Percentiles rank a stretch among this genome's conserved stretches.
Conservation (phyloP, 2,329 filamentous ascomycete species). For the Cladophialophora psammophila region DNA sequence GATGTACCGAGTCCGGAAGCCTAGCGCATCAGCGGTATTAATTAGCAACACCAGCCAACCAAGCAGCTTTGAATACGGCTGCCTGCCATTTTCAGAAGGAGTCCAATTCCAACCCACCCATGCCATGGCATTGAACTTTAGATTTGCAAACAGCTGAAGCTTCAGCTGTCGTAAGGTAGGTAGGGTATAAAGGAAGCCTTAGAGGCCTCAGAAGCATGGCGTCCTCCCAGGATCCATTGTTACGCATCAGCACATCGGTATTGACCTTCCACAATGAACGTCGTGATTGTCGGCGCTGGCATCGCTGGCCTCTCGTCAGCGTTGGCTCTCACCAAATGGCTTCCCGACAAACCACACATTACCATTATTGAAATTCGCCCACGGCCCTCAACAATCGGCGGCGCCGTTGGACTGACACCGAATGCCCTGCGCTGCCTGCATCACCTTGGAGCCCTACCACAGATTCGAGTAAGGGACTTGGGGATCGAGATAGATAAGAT, state of each 20-base stretch:
- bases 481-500: conserved; percentile 58
- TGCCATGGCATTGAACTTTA: neutral
- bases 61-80: conserved; percentile 16
- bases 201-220: neutral
- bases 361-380: conserved; percentile 44
- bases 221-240: neutral
- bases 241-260: neutral
- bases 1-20: neutral
- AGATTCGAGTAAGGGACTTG: conserved; percentile 55
- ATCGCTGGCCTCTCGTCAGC: conserved; percentile 30
- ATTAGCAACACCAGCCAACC: conserved; percentile 14
- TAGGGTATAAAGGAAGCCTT: neutral
- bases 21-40: neutral
- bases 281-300: conserved; percentile 33
- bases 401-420: conserved; percentile 66
- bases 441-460: conserved; percentile 56
- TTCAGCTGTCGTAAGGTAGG: neutral
- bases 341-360: conserved; percentile 21
- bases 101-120: neutral
- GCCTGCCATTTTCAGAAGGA: conserved; percentile 11
- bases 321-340: conserved; percentile 28
- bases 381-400: conserved; percentile 48
- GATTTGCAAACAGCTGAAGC: neutral
- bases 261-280: conserved; percentile 26
- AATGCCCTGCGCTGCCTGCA: conserved; percentile 65